Base-by-base conservation (phyloP, 495 filamentous ascomycete species). In the Massariosphaeria phaeospora region DNA sequence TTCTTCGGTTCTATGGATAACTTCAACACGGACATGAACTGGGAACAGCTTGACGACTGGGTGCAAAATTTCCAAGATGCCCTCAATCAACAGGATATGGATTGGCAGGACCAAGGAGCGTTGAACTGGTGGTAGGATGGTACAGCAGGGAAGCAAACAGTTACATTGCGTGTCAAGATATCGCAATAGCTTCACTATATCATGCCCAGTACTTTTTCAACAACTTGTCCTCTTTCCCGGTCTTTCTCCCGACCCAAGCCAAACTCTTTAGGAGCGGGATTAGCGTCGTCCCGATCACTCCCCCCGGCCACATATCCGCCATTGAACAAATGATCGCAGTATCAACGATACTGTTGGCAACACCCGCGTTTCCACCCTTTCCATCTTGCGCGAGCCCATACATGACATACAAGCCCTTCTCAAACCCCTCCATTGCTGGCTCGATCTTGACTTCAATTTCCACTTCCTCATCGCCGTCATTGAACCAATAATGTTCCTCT, bases 31-130 rank as follows among this genome's bases (percentile, higher is more conserved):
- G 38, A 50, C 23, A 50, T 57, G 54, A 57, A 43, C 35, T 49
- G 54, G 54, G 54, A 57, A 12, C 35, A 49, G 38, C n/a, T 57
- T 6, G 54, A 57, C 38, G 34, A 15, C 7, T 57, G 54, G 54
- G 35, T 53, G 30, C 35, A 43, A 33, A 27, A 34, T 25, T 50
- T 50, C 25, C 38, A 33, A 33, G 29, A 7, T 33, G 13, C 7
- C 29, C 29, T 13, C 13, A 33, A 33, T 7, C 7, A 33, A 33
- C 29, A 33, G 29, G 13, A 33, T 33, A 33, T 33, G 29, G 29
- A 13, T 33, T 33, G 29, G 7, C 29, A n/a, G n/a, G n/a, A n/a
- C n/a, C n/a, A n/a, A n/a, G n/a, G n/a, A n/a, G n/a, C n/a, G n/a
- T n/a, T n/a, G n/a, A n/a, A n/a, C n/a, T n/a, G n/a, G n/a, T n/a